A percentile compares a stretch with the other conserved stretches of the same genome.
phyloP scores from a whole-genome alignment of 2,329 filamentous ascomycete genomes.

The Zymoseptoria passerinii region DNA sequence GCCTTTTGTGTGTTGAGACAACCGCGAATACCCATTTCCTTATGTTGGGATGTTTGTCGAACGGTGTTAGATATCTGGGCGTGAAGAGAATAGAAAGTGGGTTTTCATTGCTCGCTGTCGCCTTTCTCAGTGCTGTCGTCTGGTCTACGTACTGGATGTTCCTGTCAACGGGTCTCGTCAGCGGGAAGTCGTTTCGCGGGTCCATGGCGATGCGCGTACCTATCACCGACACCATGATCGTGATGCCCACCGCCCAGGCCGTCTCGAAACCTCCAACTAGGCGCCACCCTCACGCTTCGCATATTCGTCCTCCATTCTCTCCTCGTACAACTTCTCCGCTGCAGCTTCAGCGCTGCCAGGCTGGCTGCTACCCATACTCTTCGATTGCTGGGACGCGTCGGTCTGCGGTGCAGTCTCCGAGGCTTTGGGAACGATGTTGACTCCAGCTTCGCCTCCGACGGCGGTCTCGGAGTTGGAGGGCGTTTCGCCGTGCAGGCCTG shows the following conservation, averaged over 20 bases:
- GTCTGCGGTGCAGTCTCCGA: conserved; percentile 8
- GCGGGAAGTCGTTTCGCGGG: too few species aligned
- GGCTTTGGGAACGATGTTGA: conserved; percentile 18
- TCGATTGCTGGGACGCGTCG: conserved; percentile 10
- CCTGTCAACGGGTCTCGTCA: too few species aligned
- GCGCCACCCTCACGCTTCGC: conserved; percentile 38
- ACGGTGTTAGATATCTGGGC: background rate
- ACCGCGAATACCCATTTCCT: background rate
- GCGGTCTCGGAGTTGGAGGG: conserved; percentile 24
- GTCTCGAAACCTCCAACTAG: conserved; percentile 8
- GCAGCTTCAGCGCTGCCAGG: conserved; percentile 26
- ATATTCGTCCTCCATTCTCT: conserved; percentile 38
- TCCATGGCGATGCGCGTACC: too few species aligned
- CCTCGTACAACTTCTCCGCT: conserved; percentile 32
- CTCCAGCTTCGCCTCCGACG: conserved; percentile 10
- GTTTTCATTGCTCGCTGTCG: background rate
- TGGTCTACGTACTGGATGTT: too few species aligned
- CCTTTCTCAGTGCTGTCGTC: too few species aligned
- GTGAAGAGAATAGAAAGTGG: background rate
- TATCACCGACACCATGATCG: too few species aligned
- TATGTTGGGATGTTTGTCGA: background rate
- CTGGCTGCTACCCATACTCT: conserved; percentile 23
- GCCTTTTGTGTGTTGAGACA: background rate
- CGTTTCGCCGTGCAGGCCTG: conserved; percentile 17
- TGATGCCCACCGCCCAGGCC: too few species aligned